phyloP scores from a whole-genome alignment of 306 rosid genomes.

The Begonia fuchsioides region DNA sequence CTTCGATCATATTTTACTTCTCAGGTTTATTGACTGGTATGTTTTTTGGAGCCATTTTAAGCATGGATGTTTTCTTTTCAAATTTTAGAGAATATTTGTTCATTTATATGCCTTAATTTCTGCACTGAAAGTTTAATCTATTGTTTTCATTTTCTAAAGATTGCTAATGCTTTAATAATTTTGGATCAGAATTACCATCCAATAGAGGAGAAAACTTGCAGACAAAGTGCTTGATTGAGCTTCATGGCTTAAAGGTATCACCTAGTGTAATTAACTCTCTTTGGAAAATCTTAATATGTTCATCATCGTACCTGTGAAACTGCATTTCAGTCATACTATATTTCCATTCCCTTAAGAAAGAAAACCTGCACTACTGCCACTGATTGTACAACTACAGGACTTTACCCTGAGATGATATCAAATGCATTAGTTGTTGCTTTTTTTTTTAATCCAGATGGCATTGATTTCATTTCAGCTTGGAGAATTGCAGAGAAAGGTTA shows the following conservation, averaged over 20 bases:
- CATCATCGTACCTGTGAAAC: no score
- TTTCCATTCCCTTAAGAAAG: no score
- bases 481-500: conserved; percentile 77
- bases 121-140: no score
- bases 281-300: no score
- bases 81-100: no score
- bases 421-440: conserved; percentile 7
- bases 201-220: conserved; percentile 90
- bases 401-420: conserved; percentile 12
- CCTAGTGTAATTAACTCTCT: no score
- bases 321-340: no score
- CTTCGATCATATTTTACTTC: no score
- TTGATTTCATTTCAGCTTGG: conserved; percentile 52
- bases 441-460: conserved; percentile 41
- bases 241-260: conserved; percentile 90
- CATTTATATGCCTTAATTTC: no score
- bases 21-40: no score
- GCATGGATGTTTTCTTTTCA: no score
- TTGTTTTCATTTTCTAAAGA: not conserved
- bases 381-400: conserved; percentile 10
- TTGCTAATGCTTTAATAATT: conserved; percentile 16
- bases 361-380: not conserved
- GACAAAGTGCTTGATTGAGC: conserved; percentile 86
- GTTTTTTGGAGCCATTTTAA: no score
- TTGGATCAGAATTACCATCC: conserved; percentile 78